These are phyloP conservation scores for Mycena belliarum DNA, from an alignment of 768 basidiomycete species.

Conservation along the genomic window DNA sequence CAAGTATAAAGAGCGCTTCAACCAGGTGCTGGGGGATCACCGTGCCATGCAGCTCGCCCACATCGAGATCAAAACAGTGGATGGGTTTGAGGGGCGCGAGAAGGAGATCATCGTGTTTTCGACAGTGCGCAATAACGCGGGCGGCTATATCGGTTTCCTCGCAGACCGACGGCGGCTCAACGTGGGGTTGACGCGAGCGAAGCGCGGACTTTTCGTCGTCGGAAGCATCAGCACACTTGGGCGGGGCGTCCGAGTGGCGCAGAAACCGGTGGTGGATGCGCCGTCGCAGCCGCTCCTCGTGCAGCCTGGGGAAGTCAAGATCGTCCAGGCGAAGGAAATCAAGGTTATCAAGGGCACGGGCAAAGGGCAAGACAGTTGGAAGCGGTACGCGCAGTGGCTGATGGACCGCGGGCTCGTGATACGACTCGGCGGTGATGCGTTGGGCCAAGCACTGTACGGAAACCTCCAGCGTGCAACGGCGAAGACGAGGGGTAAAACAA, in stretches of 20 bases:
- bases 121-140: constrained; percentile 80
- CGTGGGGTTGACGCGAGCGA: constrained; percentile 88
- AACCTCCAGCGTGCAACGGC: constrained; percentile 27
- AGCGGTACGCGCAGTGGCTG: constrained; percentile 60
- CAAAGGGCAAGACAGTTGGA: constrained; percentile 58
- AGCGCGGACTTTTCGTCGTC: constrained; percentile 79
- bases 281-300: constrained; percentile 3
- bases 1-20: constrained; percentile 53
- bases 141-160: constrained; percentile 84
- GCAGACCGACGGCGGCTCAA: constrained; percentile 85
- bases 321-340: constrained; percentile 19
- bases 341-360: constrained; percentile 24
- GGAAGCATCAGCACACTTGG: constrained; percentile 71
- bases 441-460: constrained; percentile 45
- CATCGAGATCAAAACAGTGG: constrained; percentile 90
- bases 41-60: constrained; percentile 64
- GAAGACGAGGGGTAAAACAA: neutral
- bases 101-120: constrained; percentile 93
- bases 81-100: constrained; percentile 93
- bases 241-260: constrained; percentile 39
- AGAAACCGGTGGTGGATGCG: constrained; percentile 15
- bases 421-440: constrained; percentile 40
- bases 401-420: constrained; percentile 53
- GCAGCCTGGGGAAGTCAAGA: constrained; percentile 13
- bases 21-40: constrained; percentile 58